Base-by-base conservation (phyloP, 1,139 yeast species). In the Pichia sp. region DNA sequence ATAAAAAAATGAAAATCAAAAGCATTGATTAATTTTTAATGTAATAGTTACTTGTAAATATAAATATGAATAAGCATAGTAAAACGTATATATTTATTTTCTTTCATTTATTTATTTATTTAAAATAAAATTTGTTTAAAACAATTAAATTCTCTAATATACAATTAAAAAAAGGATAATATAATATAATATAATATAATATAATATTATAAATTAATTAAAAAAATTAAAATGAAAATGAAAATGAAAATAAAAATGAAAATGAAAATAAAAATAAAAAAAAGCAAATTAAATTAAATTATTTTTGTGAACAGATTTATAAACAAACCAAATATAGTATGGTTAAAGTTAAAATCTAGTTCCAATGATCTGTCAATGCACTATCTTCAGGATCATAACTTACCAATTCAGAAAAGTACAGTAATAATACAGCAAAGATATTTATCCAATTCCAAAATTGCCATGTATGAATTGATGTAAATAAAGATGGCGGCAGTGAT, bases 381-480 rank as follows among this genome's bases (percentile, higher is more conserved):
- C 60, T 61, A 46, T 64, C 67, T 44, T 62, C 65, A 3, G 64
- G 62, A 44, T 63, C 61, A 45, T 58, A 62, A 44, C 62, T 60
- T 8, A 58, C 48, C 40, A 90, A 71, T 67, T 90, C 97, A 48
- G 86, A 73, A 38, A 85, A 81, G 66, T 92, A 92, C 43, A 92
- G 70, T n/a, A 80, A 69, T 51, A 92, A 70, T 10, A 95, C 86
- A 47, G 84, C 78, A 56, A 82, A 82, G 74, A 90, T 86, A 63
- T 90, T 90, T 50, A 86, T 76, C 97, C 97, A 90, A 58, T 90
- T 88, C 97, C 98, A 90, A 65, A 90, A 86, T 61, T 87, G 88
- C 87, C 95, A 86, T 53, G 94, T 81, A 64, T 86, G 83, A 43
- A 79, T 84, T 50, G 77, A 53, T 33, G 40, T 34, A 34, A 44